Conservation (phyloP, 2,329 filamentous ascomycete species). For the Trichoderma citrinoviride region DNA sequence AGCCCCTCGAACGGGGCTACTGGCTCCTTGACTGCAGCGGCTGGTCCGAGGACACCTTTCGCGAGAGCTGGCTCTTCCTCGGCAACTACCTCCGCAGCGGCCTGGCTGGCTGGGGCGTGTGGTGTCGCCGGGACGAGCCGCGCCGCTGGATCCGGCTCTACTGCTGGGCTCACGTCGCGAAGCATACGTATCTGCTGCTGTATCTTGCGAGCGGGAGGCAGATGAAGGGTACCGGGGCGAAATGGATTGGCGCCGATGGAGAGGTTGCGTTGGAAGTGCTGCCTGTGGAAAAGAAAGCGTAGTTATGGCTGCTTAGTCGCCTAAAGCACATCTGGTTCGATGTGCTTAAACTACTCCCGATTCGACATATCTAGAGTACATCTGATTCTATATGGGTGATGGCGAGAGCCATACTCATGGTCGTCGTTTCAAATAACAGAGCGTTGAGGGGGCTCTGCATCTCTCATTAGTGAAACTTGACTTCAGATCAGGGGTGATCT, state of each 20-base stretch:
- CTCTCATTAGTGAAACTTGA: too few species aligned
- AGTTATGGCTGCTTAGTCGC: neutral
- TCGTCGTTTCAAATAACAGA: too few species aligned
- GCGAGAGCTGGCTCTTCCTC: constrained; percentile 61
- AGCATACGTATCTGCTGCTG: constrained; percentile 71
- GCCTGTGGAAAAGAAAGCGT: constrained; percentile 27
- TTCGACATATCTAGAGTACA: too few species aligned
- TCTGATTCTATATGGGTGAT: too few species aligned
- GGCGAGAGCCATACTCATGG: too few species aligned
- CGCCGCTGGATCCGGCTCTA: constrained; percentile 60
- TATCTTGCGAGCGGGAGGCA: constrained; percentile 68
- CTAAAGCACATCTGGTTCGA: too few species aligned
- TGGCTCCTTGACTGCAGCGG: constrained; percentile 63
- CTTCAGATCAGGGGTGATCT: too few species aligned
- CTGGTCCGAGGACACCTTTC: constrained; percentile 52
- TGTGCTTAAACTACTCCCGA: too few species aligned
- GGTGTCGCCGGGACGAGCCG: constrained; percentile 47
- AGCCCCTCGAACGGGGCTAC: constrained; percentile 69
- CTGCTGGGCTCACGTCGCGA: constrained; percentile 72
- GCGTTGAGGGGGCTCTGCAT: neutral
- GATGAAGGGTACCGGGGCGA: constrained; percentile 54
- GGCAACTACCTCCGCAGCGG: constrained; percentile 58
- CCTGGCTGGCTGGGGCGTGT: constrained; percentile 65
- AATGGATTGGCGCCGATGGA: constrained; percentile 66
- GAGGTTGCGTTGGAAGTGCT: constrained; percentile 46